Evolutionary conservation across 73 alveolate genomes (phyloP).

Genomic region (Durusdinium trenchii): DNA sequence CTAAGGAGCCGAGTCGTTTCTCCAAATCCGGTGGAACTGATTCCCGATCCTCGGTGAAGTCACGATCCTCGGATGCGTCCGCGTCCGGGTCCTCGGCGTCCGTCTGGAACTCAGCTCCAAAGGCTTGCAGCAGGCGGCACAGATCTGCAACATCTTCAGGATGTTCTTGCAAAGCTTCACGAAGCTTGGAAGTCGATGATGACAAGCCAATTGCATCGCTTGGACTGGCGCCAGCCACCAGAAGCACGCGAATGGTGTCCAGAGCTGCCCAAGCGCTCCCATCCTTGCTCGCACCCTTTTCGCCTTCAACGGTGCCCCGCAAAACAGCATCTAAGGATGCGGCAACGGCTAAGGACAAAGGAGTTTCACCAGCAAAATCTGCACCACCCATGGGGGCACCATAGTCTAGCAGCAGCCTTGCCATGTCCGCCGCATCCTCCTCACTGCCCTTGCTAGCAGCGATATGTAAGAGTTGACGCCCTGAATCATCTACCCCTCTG

Average conservation of each 20-base stretch:
- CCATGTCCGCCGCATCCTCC: constrained; percentile 74
- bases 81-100: background rate
- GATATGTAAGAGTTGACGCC: constrained; percentile 71
- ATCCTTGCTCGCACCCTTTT: background rate
- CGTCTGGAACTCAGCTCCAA: background rate
- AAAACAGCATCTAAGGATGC: too few relatives aligned
- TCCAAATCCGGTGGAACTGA: too few relatives aligned
- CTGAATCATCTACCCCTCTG: constrained; percentile 67
- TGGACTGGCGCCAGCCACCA: constrained; percentile 89
- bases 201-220: background rate
- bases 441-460: constrained; percentile 39
- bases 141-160: background rate
- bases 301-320: background rate
- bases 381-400: constrained; percentile 62
- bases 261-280: constrained; percentile 56
- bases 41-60: too few relatives aligned
- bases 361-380: constrained; percentile 67
- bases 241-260: constrained; percentile 73
- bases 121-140: constrained; percentile 53
- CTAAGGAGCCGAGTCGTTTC: constrained; percentile 38
- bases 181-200: background rate
- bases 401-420: constrained; percentile 50
- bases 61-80: background rate
- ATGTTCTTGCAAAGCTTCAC: background rate
- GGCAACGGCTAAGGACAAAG: constrained; percentile 53